Evolutionary conservation across 495 filamentous ascomycete genomes (phyloP).

Genomic region (Evansstolkia leycettana): DNA sequence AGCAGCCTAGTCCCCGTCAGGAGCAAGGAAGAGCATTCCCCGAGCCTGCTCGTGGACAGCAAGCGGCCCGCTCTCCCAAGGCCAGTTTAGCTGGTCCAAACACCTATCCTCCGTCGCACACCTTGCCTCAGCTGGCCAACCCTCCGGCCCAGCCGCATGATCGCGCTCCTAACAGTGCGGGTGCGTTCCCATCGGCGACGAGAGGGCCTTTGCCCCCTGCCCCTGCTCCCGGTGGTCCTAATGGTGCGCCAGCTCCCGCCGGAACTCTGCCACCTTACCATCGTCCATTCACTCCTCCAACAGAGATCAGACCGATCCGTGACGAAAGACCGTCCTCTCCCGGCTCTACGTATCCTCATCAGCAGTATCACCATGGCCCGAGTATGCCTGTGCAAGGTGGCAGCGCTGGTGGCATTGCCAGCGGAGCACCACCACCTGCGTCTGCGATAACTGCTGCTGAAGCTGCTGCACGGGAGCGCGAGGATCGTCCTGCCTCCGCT

Average conservation of each 20-base stretch:
- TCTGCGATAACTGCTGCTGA: slow-evolving; percentile 63
- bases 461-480: slow-evolving; percentile 69
- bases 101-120: slow-evolving; percentile 49
- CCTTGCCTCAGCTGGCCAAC: slow-evolving; percentile 49
- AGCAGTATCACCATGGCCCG: slow-evolving; percentile 61
- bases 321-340: slow-evolving; percentile 80
- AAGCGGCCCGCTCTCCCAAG: slow-evolving; percentile 52
- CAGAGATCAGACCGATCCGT: slow-evolving; percentile 75
- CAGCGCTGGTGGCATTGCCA: slow-evolving; percentile 64
- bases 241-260: slow-evolving; percentile 32
- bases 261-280: slow-evolving; percentile 43
- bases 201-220: slow-evolving; percentile 28
- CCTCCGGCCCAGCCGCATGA: slow-evolving; percentile 38
- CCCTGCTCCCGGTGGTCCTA: slow-evolving; percentile 45
- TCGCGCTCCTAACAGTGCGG: slow-evolving; percentile 39
- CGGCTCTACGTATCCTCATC: slow-evolving; percentile 67
- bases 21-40: slow-evolving; percentile 62
- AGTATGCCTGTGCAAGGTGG: slow-evolving; percentile 48
- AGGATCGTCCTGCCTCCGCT: slow-evolving; percentile 65
- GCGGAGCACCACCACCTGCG: slow-evolving; percentile 61
- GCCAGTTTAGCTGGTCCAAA: slow-evolving; percentile 41
- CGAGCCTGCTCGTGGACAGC: slow-evolving; percentile 52
- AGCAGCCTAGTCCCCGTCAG: slow-evolving; percentile 57
- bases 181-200: slow-evolving; percentile 17
- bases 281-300: slow-evolving; percentile 59